Evolutionary conservation across 148 eudicot species (phyloP).

Genomic region (Nyssa sinensis): DNA sequence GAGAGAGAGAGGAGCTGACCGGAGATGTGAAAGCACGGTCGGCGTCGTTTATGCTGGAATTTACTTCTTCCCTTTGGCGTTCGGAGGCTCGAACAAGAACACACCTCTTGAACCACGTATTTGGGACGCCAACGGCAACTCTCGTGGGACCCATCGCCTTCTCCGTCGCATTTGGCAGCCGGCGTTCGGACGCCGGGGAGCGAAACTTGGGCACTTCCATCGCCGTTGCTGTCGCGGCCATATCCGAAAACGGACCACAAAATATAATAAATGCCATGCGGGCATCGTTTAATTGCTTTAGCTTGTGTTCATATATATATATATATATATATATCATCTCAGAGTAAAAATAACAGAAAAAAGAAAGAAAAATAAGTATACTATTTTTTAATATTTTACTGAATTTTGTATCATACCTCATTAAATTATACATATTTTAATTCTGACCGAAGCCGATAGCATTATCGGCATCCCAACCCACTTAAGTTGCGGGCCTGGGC

Average conservation of each 20-base stretch:
- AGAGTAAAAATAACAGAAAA: too few species aligned
- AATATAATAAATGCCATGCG: too few species aligned
- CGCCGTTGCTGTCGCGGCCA: slow-evolving; percentile 7
- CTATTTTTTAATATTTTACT: too few species aligned
- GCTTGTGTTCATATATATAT: too few species aligned
- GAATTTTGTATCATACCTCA: too few species aligned
- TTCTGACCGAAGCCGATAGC: too few species aligned
- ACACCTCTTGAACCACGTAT: neutral
- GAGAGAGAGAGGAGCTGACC: neutral
- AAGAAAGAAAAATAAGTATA: too few species aligned
- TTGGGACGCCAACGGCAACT: neutral
- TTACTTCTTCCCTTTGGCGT: neutral
- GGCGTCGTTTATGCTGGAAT: neutral
- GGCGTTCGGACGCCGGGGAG: neutral
- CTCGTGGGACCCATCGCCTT: neutral
- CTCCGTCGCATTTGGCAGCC: neutral
- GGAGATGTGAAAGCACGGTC: slow-evolving; percentile 18
- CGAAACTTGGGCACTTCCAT: neutral
- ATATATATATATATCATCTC: too few species aligned
- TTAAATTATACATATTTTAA: too few species aligned
- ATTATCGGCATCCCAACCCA: too few species aligned
- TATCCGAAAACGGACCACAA: neutral
- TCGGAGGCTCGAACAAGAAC: slow-evolving; percentile 17
- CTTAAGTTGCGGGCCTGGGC: too few species aligned
- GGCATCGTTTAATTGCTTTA: too few species aligned